Base-by-base conservation (phyloP, 192 early-diverging fungal genomes). In the Jimgerdemannia flammicorona region DNA sequence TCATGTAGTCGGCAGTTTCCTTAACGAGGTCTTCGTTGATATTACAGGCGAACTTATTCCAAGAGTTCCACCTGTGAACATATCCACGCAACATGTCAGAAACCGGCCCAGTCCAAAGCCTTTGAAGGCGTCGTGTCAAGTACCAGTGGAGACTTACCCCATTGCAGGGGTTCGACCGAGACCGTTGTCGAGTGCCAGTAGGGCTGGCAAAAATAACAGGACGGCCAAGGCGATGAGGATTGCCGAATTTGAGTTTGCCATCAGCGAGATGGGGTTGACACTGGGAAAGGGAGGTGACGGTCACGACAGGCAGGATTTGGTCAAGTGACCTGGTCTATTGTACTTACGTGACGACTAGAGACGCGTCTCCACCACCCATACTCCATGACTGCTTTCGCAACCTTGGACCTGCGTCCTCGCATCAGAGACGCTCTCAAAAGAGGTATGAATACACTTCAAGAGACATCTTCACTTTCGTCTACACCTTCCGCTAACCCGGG, bases 1-100 rank as follows among this genome's bases (percentile, higher is more conserved):
- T 73, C 72, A 90, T 76, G 29, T 72, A 76, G 68, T 90, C 83
- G 3, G 87, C 88, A 6, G 81, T 83, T 9, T 87, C 74, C n/a
- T 76, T 73, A 72, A 88, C 83, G 66, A 89, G 72, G 10, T 74
- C 44, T 68, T 90, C 87, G 75, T 88, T 72, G 44, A 90, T 79
- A 40, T 81, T 66, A 69, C 87, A 89, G 29, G 76, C 83, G 73
- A 79, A 89, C 20, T 79, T 68, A 67, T 87, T 87, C 89, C 89
- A 90, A 64, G 81, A 83, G 81, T 88, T 87, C 80, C 83, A 88
- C 3, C 87, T 87, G 67, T 68, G 9, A 68, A 19, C 6, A 40
- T 8, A 68, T 9, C 2, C 29, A 14, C 14, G 14, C 64, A 65
- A 18, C 14, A 65, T 18, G 14, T 14, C 64, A 19, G 14, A 65